Base-by-base conservation (phyloP, 106 monocot genomes). In the Alisma plantagoaquatica region DNA sequence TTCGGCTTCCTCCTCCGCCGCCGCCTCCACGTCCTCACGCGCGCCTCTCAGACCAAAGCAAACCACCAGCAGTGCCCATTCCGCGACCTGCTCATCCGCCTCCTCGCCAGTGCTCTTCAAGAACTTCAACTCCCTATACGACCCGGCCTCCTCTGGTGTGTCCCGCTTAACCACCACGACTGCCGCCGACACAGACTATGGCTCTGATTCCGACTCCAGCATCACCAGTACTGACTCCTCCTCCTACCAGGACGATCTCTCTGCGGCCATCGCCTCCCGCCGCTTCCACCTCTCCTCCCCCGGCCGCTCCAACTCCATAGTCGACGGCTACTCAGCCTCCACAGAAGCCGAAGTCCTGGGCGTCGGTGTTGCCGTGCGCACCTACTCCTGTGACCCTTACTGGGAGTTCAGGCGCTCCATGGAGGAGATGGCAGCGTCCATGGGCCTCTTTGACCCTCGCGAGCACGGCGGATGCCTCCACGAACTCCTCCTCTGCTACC, bases 401-500 rank as follows among this genome's bases (percentile, higher is more conserved):
- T 4, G 19, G 2, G 54, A 54, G n/a, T 53, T 53, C 29, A 8
- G 29, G 29, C 10, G 29, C 15, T 53, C 52, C 20, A 53, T 53
- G 52, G 52, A 10, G 27, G 29, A 53, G 52, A 53, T 53, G 52
- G 52, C 52, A n/a, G 52, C 52, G 15, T 27, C 10, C 16, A 29
- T 53, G 52, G 52, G 52, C 19, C 52, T 53, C 20, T 10, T 53
- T 8, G 52, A 53, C 52, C 27, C 27, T 3, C 2, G 6, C 15
- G 10, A 14, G 16, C 29, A 30, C 52, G 12, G 52, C 29, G 52
- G 31, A 4, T 17, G 52, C 52, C 52, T 53, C 27, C 29, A 15
- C 52, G 52, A 53, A 21, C 52, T 53, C 7, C 52, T 53, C 52
- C 52, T 53, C 29, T 53, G 52, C 52, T 53, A 53, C 52, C 52